Percentiles rank a stretch among this genome's conserved stretches.
Evolutionary conservation across 768 basidiomycete genomes (phyloP).

Genomic region (Jaapia argillacea): DNA sequence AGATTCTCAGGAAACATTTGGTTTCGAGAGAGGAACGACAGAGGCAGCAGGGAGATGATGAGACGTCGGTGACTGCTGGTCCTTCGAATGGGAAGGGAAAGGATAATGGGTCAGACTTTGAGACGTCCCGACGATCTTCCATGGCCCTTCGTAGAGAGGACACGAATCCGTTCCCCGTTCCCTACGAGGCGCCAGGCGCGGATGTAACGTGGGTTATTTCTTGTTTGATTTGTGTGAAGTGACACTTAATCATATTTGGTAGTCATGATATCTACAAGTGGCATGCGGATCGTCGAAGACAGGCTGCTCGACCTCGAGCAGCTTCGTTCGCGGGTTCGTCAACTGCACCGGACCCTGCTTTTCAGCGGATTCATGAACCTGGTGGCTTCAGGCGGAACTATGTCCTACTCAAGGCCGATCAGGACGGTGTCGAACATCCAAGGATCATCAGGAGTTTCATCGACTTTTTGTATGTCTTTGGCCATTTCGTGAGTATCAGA

Average conservation of each 20-base stretch:
- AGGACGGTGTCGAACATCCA: constrained; percentile 39
- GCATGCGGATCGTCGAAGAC: constrained; percentile 65
- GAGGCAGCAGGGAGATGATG: constrained; percentile 19
- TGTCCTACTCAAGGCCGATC: constrained; percentile 59
- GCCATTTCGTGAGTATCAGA: constrained; percentile 75
- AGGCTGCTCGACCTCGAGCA: constrained; percentile 53
- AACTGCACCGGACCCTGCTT: constrained; percentile 53
- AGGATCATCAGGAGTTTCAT: constrained; percentile 78
- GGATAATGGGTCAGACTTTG: constrained; percentile 10
- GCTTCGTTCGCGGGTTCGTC: constrained; percentile 57
- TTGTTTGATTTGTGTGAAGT: constrained; percentile 9
- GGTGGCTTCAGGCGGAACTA: constrained; percentile 93
- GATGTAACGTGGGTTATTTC: constrained; percentile 75
- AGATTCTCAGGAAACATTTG: constrained; percentile 71
- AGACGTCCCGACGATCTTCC: constrained; percentile 13
- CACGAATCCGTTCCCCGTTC: constrained; percentile 75
- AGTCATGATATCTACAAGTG: constrained; percentile 95
- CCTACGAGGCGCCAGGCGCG: constrained; percentile 78
- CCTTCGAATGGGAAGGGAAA: constrained; percentile 13
- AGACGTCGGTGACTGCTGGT: constrained; percentile 20
- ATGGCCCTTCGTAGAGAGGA: constrained; percentile 28
- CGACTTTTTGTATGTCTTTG: constrained; percentile 90
- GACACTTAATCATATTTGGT: constrained; percentile 5
- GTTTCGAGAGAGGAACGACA: constrained; percentile 61
- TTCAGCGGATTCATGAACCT: constrained; percentile 91